These are phyloP conservation scores for Hypomyces perniciosus DNA, from an alignment of 2,329 filamentous ascomycete genomes.

Conservation along the genomic window DNA sequence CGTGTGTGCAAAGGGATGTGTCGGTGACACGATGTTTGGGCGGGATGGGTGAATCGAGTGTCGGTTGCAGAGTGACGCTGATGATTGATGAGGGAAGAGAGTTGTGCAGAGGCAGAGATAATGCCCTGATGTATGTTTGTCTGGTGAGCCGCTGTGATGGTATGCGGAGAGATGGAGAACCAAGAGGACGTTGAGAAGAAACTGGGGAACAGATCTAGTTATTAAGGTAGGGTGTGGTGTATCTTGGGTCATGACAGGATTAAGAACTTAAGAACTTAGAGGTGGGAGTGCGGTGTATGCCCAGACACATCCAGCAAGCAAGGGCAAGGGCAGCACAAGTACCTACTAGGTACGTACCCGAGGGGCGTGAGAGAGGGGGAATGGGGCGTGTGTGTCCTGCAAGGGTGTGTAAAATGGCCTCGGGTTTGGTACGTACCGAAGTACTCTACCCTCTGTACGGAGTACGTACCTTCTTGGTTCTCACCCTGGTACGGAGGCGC, in stretches of 20 bases:
- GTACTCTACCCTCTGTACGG: background rate
- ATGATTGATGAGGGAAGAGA: background rate
- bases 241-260: conserved; percentile 10
- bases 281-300: conserved; percentile 5
- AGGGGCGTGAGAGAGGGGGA: background rate
- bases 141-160: conserved; percentile 1
- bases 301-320: conserved; percentile 2
- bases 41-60: conserved; percentile 1
- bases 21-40: background rate
- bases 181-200: conserved; percentile 13
- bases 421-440: conserved; percentile 6
- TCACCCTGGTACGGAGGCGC: conserved; percentile 9
- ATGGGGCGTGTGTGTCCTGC: background rate
- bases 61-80: conserved; percentile 6
- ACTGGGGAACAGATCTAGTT: conserved; percentile 16
- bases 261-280: conserved; percentile 11
- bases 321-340: conserved; percentile 6
- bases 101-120: conserved; percentile 1
- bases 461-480: background rate
- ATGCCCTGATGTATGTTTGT: conserved; percentile 8
- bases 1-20: background rate
- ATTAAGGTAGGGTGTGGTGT: conserved; percentile 11
- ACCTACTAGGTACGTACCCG: background rate
- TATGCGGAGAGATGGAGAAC: conserved; percentile 15
- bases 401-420: background rate